Percentiles rank a stretch among this genome's conserved stretches.
These are phyloP conservation scores for Pseudoturritis turrita DNA, from an alignment of 345 rosid species.

Conservation along the genomic window DNA sequence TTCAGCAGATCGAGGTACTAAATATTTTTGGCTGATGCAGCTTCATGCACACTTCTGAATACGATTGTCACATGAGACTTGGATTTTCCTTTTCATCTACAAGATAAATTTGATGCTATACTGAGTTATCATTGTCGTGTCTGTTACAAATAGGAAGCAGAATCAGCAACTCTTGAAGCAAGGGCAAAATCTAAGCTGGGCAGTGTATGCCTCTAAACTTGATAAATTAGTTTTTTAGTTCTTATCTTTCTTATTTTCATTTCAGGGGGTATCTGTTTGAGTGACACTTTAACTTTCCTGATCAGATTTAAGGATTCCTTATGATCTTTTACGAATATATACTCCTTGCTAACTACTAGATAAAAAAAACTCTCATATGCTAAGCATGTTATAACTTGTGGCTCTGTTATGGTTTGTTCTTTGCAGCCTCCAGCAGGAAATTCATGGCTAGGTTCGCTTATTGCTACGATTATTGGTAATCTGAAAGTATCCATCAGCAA, in stretches of 20 bases:
- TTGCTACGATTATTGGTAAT: slow-evolving; percentile 92
- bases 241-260: not conserved
- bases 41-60: slow-evolving; percentile 11
- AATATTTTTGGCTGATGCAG: not conserved
- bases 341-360: not conserved
- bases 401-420: slow-evolving; percentile 28
- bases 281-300: slow-evolving; percentile 7
- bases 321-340: slow-evolving; percentile 3
- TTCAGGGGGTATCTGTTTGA: not conserved
- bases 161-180: slow-evolving; percentile 89
- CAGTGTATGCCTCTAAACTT: slow-evolving; percentile 58
- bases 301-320: not conserved
- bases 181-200: slow-evolving; percentile 72
- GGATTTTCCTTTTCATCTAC: slow-evolving; percentile 8
- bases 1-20: slow-evolving; percentile 87
- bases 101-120: not conserved
- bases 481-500: slow-evolving; percentile 96
- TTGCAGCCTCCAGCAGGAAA: slow-evolving; percentile 76
- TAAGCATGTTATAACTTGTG: slow-evolving; percentile 12
- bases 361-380: not conserved
- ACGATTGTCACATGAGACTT: not conserved
- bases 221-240: not conserved
- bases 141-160: slow-evolving; percentile 63
- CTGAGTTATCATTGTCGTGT: slow-evolving; percentile 17
- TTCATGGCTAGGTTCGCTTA: slow-evolving; percentile 95